Evolutionary conservation across 1,139 yeast species (phyloP), one percentile per base, ranked within the genome.

Genomic region (Sporopachydermia cereana): DNA sequence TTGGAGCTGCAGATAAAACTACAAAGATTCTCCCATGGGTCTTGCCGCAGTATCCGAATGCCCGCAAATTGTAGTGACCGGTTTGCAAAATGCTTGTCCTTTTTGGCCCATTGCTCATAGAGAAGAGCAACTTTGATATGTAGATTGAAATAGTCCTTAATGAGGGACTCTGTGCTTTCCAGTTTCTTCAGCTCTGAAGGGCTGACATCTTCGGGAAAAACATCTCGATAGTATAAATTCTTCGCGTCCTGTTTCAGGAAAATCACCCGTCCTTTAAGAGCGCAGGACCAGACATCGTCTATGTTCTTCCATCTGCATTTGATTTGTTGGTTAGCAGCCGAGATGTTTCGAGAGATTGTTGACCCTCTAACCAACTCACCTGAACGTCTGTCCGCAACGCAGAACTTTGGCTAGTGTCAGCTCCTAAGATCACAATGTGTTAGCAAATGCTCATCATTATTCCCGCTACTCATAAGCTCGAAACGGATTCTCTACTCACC

Each of bases 1-100:
- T 91, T 91, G n/a, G 95, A 81, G 2, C 96, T 85, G 61, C 98
- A 91, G 21, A 91, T 93, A 54, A 91, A 91, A 2, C 93, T 83
- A 20, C 91, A 65, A 43, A 86, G 67, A 41, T 93, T 86, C 56
- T 93, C 98, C 97, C 97, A 91, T 0, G 98, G 98, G 52, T 89
- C 96, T 60, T 91, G 97, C 44, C 89, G 71, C 25, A 89, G 71
- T 48, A 88, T 84, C 36, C 97, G 66, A 24, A 89, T 79, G 0
- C 98, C 98, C 2, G 68, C 67, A 47, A 78, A 76, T 23, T 63
- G 61, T 2, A 61, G 56, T 4, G 55, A 47, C 55, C 36, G 55
- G 41, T 57, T 53, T 47, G 61, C 55, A 60, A 76, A 74, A 43
- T 71, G 62, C 22, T 67, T 50, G 58, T 88, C 95, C 12, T 63